Base-by-base conservation (phyloP, 345 rosid genomes). In the Hevea brasiliensis region DNA sequence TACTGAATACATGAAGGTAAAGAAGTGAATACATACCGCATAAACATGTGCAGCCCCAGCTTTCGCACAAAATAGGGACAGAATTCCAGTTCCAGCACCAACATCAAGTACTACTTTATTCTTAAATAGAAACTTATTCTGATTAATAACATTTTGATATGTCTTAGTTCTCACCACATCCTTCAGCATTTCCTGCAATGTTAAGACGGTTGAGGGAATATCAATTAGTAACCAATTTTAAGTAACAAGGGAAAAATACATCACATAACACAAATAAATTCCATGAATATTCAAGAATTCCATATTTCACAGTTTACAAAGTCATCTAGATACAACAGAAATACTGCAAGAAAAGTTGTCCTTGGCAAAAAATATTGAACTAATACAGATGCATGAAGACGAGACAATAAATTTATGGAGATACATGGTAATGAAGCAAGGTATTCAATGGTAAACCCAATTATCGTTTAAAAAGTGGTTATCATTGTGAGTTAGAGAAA, bases 61-160 rank as follows among this genome's bases (percentile, higher is more conserved):
- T 80, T 89, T 93, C 29, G 99, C 99, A 86, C 99, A 96, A 79
- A 96, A 93, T 58, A 96, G 72, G 80, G 99, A 96, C 77, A 96
- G 81, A 73, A 96, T 96, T 21, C 98, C 98, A 32, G 99, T 95
- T 63, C 99, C 99, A 56, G 99, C 97, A 76, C 99, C 99, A 74
- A 96, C 98, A 81, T 96, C 98, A 77, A 96, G 93, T 71, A 93
- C 97, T 57, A 96, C 83, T 77, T 96, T 96, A 83, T 90, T 81
- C 89, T 91, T 85, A 76, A 96, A 89, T 29, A 96, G 84, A 81
- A 96, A 96, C 83, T 86, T 91, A 83, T 96, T 96, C 70, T 90
- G 89, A 73, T 93, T 89, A 81, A 96, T 96, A 69, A 89, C 99
- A 74, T 91, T 91, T 86, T 91, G 97, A 79, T 95, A 95, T 47